Conservation (phyloP, 345 rosid species). For the Arabidopsis thaliana region TAIR10.1 NC_003076.8:24597001-24597500, state of each 20-base stretch:
- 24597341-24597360: constrained; percentile 76
- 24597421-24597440: constrained; percentile 25
- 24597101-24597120: constrained; percentile 26
- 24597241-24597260: constrained; percentile 98
- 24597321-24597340: constrained; percentile 87
- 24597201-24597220: constrained; percentile 89
- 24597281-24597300: constrained; percentile 98
- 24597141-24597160: constrained; percentile 96
- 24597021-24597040: constrained; percentile 15
- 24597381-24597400: constrained; percentile 15
- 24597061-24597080: neutral
- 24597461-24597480: constrained; percentile 94
- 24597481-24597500: constrained; percentile 94
- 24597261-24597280: constrained; percentile 96
- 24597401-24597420: constrained; percentile 10
- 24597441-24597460: constrained; percentile 70
- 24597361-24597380: constrained; percentile 12
- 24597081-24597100: constrained; percentile 9
- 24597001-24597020: constrained; percentile 17
- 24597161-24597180: constrained; percentile 95
- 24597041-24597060: neutral
- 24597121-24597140: constrained; percentile 33
- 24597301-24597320: constrained; percentile 89
- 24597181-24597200: constrained; percentile 83
- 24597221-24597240: constrained; percentile 91